A percentile compares a stretch with the other conserved stretches of the same genome.
Conservation (phyloP, 345 rosid species). For the Euclidium syriacum region DNA sequence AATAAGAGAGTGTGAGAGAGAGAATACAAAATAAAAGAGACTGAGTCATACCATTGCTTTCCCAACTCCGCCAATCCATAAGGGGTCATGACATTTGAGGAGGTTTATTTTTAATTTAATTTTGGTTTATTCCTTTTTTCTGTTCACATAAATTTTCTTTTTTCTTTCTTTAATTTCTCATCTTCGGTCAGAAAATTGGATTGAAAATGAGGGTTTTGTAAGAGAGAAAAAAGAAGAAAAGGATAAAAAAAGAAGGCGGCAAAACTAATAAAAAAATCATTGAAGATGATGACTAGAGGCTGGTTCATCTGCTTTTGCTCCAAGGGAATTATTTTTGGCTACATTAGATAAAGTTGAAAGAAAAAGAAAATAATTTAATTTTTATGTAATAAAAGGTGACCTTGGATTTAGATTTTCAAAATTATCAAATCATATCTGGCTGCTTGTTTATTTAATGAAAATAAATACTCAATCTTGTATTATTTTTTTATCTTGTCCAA, state of each 20-base stretch:
- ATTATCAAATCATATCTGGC: not conserved
- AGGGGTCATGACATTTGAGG: slow-evolving; percentile 28
- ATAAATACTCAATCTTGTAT: not conserved
- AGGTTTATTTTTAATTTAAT: not conserved
- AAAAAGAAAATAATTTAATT: too few species aligned
- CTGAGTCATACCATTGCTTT: slow-evolving; percentile 1
- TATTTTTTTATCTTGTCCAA: too few species aligned
- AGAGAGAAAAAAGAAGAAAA: not conserved
- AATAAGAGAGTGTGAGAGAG: slow-evolving; percentile 4
- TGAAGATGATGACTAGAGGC: slow-evolving; percentile 22
- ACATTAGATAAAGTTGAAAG: too few species aligned
- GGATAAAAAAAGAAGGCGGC: slow-evolving; percentile 20
- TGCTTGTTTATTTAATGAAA: not conserved
- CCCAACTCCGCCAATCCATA: slow-evolving; percentile 6
- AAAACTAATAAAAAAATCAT: slow-evolving; percentile 14
- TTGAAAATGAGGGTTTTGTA: slow-evolving; percentile 23
- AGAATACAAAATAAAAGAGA: too few species aligned
- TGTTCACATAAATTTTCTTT: slow-evolving; percentile 2
- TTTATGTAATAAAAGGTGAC: not conserved
- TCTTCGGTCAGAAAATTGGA: slow-evolving; percentile 3
- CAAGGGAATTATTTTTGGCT: not conserved
- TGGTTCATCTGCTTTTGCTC: slow-evolving; percentile 23
- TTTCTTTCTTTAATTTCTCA: slow-evolving; percentile 17
- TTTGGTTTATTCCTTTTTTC: slow-evolving; percentile 3
- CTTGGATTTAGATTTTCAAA: not conserved